Evolutionary conservation across 208 protist species (phyloP).

Genomic region (Leishmania martiniquensis): DNA sequence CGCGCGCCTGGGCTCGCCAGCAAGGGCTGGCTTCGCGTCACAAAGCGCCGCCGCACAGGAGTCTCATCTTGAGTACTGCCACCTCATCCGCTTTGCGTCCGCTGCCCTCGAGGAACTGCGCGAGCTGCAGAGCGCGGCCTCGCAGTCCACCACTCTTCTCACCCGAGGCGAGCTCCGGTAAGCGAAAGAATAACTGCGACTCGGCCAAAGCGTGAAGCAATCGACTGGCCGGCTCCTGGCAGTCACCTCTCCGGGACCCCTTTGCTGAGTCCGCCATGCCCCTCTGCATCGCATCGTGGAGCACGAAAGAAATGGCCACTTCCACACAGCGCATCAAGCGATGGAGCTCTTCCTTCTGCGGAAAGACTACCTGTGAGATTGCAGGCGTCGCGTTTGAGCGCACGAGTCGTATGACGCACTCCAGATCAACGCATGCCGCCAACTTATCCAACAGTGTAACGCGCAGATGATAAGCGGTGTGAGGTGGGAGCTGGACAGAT

Average conservation of each 20-base stretch:
- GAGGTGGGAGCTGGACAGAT: background rate
- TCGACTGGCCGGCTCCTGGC: constrained; percentile 1
- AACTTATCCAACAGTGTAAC: constrained; percentile 7
- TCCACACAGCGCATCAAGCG: constrained; percentile 8
- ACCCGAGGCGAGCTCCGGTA: background rate
- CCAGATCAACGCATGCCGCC: background rate
- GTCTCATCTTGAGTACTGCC: constrained; percentile 13
- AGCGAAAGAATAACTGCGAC: constrained; percentile 12
- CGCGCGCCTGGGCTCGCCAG: background rate
- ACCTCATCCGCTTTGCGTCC: background rate
- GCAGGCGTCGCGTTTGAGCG: background rate
- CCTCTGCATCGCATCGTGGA: background rate
- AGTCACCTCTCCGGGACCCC: background rate
- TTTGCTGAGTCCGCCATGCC: background rate
- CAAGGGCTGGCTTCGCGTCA: background rate
- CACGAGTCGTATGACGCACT: constrained; percentile 18
- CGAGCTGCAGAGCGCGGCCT: background rate
- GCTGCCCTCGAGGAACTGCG: constrained; percentile 9
- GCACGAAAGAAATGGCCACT: background rate
- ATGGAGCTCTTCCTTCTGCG: background rate
- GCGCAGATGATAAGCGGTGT: background rate
- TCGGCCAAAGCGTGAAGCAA: constrained; percentile 10
- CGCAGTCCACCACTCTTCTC: background rate
- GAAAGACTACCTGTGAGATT: constrained; percentile 18
- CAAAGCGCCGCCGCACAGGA: constrained; percentile 13